Percentiles rank a stretch among this genome's conserved stretches.
Conservation (phyloP, 2,329 filamentous ascomycete species). For the Aureobasidium sp. region DNA sequence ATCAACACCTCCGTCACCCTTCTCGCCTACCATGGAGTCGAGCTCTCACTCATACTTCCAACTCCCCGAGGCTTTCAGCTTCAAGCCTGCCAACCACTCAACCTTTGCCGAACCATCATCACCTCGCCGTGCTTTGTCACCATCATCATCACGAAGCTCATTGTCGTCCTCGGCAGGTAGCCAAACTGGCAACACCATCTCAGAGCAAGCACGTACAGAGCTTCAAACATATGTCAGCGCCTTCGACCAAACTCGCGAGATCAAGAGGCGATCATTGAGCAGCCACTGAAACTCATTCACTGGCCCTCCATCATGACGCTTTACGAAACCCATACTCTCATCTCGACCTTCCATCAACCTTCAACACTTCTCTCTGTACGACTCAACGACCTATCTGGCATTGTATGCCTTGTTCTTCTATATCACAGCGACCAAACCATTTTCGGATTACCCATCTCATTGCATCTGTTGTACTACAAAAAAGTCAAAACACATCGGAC, state of each 20-base stretch:
- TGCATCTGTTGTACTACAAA: conserved; percentile 18
- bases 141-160: conserved; percentile 85
- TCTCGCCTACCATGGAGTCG: conserved; percentile 17
- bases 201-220: conserved; percentile 81
- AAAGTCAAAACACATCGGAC: conserved; percentile 12
- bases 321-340: conserved; percentile 16
- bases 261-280: conserved; percentile 43
- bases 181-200: conserved; percentile 59
- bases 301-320: not conserved
- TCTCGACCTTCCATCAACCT: conserved; percentile 3
- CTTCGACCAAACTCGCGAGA: conserved; percentile 83
- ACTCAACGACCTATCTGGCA: conserved; percentile 16
- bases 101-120: conserved; percentile 23
- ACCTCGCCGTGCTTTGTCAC: conserved; percentile 40
- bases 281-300: conserved; percentile 19
- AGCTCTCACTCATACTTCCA: conserved; percentile 49
- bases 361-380: conserved; percentile 11
- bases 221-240: conserved; percentile 88
- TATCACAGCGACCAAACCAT: conserved; percentile 13
- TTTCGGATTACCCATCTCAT: not conserved
- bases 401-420: not conserved
- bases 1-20: conserved; percentile 40
- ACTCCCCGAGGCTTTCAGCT: conserved; percentile 62
- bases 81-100: conserved; percentile 43
- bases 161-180: conserved; percentile 74